phyloP scores from a whole-genome alignment of 441 rosid species.

The Populus hybrid region DNA sequence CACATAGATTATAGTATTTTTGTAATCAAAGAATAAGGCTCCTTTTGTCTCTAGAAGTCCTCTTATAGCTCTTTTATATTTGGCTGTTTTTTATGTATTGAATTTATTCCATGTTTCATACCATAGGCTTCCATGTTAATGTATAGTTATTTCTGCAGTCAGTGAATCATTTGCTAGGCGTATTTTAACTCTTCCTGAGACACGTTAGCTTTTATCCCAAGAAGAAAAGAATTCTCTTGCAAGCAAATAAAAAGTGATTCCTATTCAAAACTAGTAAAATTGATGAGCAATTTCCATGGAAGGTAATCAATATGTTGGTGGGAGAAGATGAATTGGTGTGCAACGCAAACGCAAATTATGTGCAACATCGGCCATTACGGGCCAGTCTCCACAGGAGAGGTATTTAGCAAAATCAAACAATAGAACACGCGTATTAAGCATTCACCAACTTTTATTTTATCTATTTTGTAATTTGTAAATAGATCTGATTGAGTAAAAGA shows the following conservation, averaged over 20 bases:
- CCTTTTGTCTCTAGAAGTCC: background rate
- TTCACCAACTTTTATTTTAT: too few relatives aligned
- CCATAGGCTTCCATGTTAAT: background rate
- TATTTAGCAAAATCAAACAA: too few relatives aligned
- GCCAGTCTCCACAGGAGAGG: too few relatives aligned
- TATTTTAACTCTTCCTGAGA: background rate
- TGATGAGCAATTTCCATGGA: background rate
- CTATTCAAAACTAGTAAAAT: background rate
- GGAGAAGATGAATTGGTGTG: background rate
- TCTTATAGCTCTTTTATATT: background rate
- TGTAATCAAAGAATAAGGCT: background rate
- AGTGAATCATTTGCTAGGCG: background rate
- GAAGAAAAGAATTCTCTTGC: background rate
- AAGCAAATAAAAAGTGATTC: background rate
- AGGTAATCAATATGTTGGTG: background rate
- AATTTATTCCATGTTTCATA: background rate
- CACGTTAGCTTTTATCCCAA: background rate
- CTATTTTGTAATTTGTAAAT: too few relatives aligned
- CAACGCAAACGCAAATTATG: background rate
- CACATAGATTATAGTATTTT: background rate
- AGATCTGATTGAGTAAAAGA: too few relatives aligned
- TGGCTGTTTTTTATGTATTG: background rate
- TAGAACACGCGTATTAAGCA: too few relatives aligned
- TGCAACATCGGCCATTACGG: background rate
- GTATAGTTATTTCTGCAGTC: background rate